Evolutionary conservation across 352 stramenopile genomes (phyloP).

Genomic region (Thraustochytrium striatum): DNA sequence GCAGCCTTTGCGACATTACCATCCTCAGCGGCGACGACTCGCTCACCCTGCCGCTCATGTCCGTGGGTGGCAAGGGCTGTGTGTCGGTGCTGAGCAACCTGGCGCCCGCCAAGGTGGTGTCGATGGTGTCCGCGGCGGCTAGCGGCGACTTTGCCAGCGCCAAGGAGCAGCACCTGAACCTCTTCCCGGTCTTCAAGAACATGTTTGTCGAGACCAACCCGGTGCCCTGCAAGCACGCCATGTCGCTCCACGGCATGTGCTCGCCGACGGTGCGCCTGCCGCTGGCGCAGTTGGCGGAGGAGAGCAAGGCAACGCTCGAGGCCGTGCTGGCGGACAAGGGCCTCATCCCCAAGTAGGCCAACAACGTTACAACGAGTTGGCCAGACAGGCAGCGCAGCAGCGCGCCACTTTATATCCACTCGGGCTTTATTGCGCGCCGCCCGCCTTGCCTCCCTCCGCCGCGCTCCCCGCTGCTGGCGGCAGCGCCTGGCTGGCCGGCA

Average conservation of each 20-base stretch:
- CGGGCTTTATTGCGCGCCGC: too few relatives aligned
- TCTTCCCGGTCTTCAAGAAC: slow-evolving; percentile 81
- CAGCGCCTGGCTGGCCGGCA: too few relatives aligned
- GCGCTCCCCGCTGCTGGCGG: neutral
- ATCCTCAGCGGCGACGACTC: slow-evolving; percentile 84
- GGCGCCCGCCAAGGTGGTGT: slow-evolving; percentile 75
- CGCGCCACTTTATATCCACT: too few relatives aligned
- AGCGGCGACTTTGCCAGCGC: slow-evolving; percentile 72
- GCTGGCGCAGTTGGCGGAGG: slow-evolving; percentile 66
- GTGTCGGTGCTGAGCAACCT: slow-evolving; percentile 82
- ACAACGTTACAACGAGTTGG: neutral
- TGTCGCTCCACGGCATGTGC: slow-evolving; percentile 79
- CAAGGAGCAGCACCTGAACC: slow-evolving; percentile 69
- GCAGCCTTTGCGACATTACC: slow-evolving; percentile 78
- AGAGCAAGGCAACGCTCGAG: slow-evolving; percentile 48
- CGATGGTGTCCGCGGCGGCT: slow-evolving; percentile 69
- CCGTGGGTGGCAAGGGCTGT: slow-evolving; percentile 75
- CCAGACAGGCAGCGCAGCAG: too few relatives aligned
- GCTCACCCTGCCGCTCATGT: slow-evolving; percentile 78
- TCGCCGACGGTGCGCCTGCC: slow-evolving; percentile 65
- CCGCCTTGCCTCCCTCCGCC: neutral
- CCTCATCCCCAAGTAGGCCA: neutral
- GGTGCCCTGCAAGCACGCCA: slow-evolving; percentile 76
- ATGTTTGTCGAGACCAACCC: slow-evolving; percentile 84
- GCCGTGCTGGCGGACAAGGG: neutral